These are phyloP conservation scores for Amphichorda felina DNA, from an alignment of 2,329 filamentous ascomycete species.

Conservation along the genomic window DNA sequence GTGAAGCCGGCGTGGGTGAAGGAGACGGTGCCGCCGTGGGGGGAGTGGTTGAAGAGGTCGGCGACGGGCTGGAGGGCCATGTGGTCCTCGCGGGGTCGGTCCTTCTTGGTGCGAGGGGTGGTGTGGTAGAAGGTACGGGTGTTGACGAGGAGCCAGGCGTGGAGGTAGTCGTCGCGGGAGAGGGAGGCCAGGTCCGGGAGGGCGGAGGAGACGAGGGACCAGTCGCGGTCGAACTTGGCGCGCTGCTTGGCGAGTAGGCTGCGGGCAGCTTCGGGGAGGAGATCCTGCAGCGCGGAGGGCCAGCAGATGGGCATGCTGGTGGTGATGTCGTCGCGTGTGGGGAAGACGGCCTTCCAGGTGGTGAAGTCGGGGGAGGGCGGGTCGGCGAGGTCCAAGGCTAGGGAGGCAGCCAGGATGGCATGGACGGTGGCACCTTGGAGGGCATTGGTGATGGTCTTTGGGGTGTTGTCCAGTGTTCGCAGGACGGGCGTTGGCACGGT, in stretches of 20 bases:
- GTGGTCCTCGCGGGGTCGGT: conserved; percentile 32
- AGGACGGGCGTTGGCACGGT: conserved; percentile 53
- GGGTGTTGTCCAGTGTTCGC: conserved; percentile 50
- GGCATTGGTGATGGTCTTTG: conserved; percentile 34
- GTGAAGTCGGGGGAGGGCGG: conserved; percentile 17
- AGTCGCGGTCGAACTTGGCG: conserved; percentile 26
- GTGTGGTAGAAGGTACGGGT: conserved; percentile 44
- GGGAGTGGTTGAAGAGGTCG: conserved; percentile 50
- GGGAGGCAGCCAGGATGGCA: conserved; percentile 57
- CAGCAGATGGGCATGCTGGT: conserved; percentile 28
- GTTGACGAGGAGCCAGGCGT: conserved; percentile 42
- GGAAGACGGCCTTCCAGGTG: conserved; percentile 57
- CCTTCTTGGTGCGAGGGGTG: conserved; percentile 22
- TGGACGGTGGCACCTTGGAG: conserved; percentile 51
- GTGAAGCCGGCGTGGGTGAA: conserved; percentile 38
- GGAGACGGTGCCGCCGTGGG: conserved; percentile 38
- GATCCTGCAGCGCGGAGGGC: conserved; percentile 28
- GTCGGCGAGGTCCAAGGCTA: conserved; percentile 47
- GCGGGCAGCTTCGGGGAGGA: conserved; percentile 31
- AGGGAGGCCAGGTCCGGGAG: conserved; percentile 10
- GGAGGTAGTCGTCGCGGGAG: conserved; percentile 23
- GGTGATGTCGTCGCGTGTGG: conserved; percentile 46
- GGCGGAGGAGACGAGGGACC: conserved; percentile 17
- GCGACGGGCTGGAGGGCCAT: conserved; percentile 56
- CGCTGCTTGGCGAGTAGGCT: conserved; percentile 41